Conservation (phyloP, 257 asterid genomes). For the Lavandula angustifolia region DNA sequence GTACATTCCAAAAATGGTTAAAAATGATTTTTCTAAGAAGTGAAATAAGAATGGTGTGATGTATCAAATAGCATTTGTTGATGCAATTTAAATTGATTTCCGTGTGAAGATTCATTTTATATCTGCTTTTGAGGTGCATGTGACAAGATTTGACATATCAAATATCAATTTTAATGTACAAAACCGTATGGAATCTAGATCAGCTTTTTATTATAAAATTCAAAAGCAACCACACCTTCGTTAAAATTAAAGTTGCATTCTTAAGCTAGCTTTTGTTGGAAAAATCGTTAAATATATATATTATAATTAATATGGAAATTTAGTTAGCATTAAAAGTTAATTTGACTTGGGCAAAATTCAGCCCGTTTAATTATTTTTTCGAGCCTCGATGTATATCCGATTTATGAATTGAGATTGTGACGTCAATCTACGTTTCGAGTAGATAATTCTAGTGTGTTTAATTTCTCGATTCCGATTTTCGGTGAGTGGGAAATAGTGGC, state of each 20-base stretch:
- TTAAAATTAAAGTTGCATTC: background rate
- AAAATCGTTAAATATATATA: too few species aligned
- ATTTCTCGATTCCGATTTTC: too few species aligned
- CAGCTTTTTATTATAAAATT: slow-evolving; percentile 23
- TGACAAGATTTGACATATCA: slow-evolving; percentile 32
- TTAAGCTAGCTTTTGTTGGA: too few species aligned
- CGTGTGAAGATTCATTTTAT: slow-evolving; percentile 27
- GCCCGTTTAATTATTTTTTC: too few species aligned
- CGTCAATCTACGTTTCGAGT: too few species aligned
- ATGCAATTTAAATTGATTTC: slow-evolving; percentile 20
- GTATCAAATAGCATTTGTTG: slow-evolving; percentile 12
- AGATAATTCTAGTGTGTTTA: too few species aligned
- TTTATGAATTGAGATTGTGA: too few species aligned
- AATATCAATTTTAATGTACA: slow-evolving; percentile 10
- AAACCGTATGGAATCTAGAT: slow-evolving; percentile 1
- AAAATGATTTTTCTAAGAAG: background rate
- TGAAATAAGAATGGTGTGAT: background rate
- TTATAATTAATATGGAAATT: too few species aligned
- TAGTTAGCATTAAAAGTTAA: too few species aligned
- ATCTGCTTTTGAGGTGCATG: slow-evolving; percentile 32
- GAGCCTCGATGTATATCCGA: too few species aligned
- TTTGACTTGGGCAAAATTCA: too few species aligned
- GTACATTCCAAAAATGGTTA: slow-evolving; percentile 21
- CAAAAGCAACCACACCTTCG: background rate
- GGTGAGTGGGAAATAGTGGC: too few species aligned